A percentile compares a stretch with the other conserved stretches of the same genome.
Evolutionary conservation across 768 basidiomycete species (phyloP).

Genomic region (Dacryopinax primogenitus): DNA sequence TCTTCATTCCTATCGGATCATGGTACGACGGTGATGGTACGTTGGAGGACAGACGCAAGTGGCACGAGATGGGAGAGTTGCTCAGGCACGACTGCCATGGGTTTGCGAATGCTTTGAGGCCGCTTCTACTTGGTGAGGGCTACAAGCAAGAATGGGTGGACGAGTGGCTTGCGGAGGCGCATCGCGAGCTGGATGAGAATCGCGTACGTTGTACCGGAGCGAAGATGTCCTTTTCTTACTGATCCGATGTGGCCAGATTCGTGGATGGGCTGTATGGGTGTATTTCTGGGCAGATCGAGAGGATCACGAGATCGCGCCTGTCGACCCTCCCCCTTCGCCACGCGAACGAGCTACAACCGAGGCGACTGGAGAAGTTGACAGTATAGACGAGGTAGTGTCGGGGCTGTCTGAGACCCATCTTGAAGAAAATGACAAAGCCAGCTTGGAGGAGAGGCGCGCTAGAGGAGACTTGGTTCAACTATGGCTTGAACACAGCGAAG

Average conservation of each 20-base stretch:
- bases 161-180: background rate
- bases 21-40: conserved; percentile 1
- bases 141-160: conserved; percentile 6
- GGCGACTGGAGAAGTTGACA: background rate
- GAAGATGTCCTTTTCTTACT: background rate
- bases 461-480: background rate
- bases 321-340: background rate
- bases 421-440: background rate
- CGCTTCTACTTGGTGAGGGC: background rate
- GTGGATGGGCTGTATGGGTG: conserved; percentile 3
- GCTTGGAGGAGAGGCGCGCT: background rate
- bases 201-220: background rate
- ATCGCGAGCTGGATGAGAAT: background rate
- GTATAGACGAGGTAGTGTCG: background rate
- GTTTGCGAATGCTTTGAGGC: background rate
- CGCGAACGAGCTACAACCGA: background rate
- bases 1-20: background rate
- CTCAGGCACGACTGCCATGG: background rate
- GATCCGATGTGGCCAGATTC: background rate
- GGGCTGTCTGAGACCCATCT: background rate
- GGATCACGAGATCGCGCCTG: background rate
- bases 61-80: conserved; percentile 6
- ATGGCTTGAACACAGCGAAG: background rate
- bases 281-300: conserved; percentile 7
- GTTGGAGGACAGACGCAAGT: background rate